Evolutionary conservation across 306 rosid species (phyloP).

Genomic region (Casuarina equisetifolia): DNA sequence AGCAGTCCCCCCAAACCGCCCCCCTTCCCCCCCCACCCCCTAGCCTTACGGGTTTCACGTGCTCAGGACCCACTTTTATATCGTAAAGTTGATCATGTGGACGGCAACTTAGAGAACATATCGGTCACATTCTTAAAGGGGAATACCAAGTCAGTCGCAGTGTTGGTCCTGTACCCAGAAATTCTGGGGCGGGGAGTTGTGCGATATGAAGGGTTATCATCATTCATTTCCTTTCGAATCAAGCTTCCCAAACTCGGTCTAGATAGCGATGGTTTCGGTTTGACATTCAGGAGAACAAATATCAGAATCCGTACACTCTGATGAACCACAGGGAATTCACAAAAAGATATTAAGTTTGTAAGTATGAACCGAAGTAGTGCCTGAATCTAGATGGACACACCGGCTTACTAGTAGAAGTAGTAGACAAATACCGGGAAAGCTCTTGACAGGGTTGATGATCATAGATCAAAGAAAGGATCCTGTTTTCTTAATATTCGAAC

Average conservation of each 20-base stretch:
- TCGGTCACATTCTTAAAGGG: background rate
- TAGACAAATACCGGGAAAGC: no score
- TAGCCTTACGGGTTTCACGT: conserved; percentile 24
- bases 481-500: no score
- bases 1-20: no score
- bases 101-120: conserved; percentile 5
- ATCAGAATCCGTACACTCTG: no score
- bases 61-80: conserved; percentile 33
- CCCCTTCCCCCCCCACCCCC: no score
- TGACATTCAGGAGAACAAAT: background rate
- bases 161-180: background rate
- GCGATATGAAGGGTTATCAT: background rate
- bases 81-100: conserved; percentile 14
- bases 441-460: no score
- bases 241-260: background rate
- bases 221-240: background rate
- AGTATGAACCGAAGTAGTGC: no score
- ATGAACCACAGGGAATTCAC: no score
- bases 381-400: no score
- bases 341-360: no score
- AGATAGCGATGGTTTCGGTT: background rate
- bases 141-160: background rate
- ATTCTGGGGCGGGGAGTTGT: background rate
- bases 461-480: no score
- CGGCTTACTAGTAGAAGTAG: no score